A percentile compares a stretch with the other conserved stretches of the same genome.
These are phyloP conservation scores for Priceomyces carsonii DNA, from an alignment of 805 yeast genomes.

Conservation along the genomic window DNA sequence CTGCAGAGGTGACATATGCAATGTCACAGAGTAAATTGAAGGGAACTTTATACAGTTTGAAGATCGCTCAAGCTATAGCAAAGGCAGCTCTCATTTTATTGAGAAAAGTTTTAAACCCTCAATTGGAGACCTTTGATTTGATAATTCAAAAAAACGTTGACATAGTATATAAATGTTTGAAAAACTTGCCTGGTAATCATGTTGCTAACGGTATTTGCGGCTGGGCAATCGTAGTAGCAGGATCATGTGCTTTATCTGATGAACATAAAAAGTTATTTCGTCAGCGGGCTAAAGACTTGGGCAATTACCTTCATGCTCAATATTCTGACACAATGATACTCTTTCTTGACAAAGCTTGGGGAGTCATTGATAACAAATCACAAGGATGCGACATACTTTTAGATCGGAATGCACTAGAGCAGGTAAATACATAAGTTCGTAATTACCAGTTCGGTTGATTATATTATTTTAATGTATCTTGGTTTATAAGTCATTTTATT, in stretches of 20 bases:
- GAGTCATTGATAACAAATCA: neutral
- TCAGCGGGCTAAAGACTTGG: neutral
- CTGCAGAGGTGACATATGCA: neutral
- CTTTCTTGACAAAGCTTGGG: slow-evolving; percentile 1
- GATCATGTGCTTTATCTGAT: slow-evolving; percentile 1
- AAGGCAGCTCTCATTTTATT: slow-evolving; percentile 1
- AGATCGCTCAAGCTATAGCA: neutral
- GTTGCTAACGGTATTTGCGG: neutral
- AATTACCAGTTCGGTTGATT: too few species aligned
- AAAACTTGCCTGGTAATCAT: slow-evolving; percentile 1
- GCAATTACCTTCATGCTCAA: slow-evolving; percentile 1
- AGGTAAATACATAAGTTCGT: neutral
- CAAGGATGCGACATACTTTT: neutral
- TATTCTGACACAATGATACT: neutral
- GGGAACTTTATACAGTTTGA: neutral
- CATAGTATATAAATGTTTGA: neutral
- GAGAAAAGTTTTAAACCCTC: neutral
- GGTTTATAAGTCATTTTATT: too few species aligned
- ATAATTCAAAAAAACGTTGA: slow-evolving; percentile 2
- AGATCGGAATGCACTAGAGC: slow-evolving; percentile 1
- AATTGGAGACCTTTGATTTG: neutral
- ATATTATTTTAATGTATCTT: too few species aligned
- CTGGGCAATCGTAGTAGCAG: slow-evolving; percentile 1
- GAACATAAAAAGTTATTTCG: neutral
- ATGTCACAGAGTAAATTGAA: neutral